A percentile compares a stretch with the other conserved stretches of the same genome.
These are phyloP conservation scores for Volvox carteri DNA, from an alignment of 163 green algal genomes.

Conservation along the genomic window DNA sequence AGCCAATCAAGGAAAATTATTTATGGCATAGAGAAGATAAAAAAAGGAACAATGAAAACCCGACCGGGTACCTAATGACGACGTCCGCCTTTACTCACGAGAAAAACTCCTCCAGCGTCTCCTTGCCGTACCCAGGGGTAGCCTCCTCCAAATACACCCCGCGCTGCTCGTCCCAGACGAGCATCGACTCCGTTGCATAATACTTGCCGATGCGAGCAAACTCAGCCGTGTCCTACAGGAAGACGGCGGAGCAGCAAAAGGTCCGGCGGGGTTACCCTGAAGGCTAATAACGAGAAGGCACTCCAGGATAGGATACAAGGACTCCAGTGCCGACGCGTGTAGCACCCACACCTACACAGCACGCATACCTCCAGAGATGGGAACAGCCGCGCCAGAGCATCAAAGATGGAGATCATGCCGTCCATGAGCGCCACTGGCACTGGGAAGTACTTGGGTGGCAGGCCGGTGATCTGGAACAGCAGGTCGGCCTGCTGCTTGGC, in stretches of 20 bases:
- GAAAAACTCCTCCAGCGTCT: conserved; percentile 98
- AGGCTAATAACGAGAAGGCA: too few species aligned
- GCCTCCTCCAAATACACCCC: conserved; percentile 87
- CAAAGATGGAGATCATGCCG: conserved; percentile 93
- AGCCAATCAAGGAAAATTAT: too few species aligned
- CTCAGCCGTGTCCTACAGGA: conserved; percentile 92
- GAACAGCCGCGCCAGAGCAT: conserved; percentile 88
- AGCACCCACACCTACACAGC: neutral
- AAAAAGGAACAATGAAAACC: too few species aligned
- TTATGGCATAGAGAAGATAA: too few species aligned
- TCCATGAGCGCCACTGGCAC: conserved; percentile 98
- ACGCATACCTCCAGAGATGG: conserved; percentile 80
- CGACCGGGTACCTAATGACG: too few species aligned
- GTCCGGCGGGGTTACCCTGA: too few species aligned
- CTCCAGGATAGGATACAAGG: too few species aligned
- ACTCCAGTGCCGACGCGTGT: too few species aligned
- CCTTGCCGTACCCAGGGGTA: conserved; percentile 95
- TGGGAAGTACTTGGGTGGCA: conserved; percentile 89
- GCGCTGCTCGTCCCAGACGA: conserved; percentile 89
- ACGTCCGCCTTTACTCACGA: conserved; percentile 59
- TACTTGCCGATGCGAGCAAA: conserved; percentile 98
- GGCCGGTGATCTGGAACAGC: conserved; percentile 91
- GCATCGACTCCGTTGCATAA: conserved; percentile 98
- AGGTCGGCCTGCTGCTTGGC: conserved; percentile 94
- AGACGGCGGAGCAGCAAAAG: too few species aligned